Percentiles rank a stretch among this genome's conserved stretches.
These are phyloP conservation scores for Botrytis byssoidea DNA, from an alignment of 2,329 filamentous ascomycete genomes.

Conservation along the genomic window DNA sequence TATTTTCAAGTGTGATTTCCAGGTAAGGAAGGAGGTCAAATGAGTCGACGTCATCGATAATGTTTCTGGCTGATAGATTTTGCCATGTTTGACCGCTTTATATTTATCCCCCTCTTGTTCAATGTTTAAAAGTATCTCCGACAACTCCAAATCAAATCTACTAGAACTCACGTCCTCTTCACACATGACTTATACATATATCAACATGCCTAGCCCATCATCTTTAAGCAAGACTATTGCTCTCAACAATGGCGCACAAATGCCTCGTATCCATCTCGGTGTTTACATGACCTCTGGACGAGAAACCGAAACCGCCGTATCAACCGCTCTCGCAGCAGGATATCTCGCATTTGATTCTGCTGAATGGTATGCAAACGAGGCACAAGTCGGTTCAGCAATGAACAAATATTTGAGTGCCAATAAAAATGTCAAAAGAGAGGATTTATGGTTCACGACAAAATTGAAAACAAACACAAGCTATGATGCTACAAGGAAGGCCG, in stretches of 20 bases:
- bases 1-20: not conserved
- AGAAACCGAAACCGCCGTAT: conserved; percentile 58
- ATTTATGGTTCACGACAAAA: conserved; percentile 81
- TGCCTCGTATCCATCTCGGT: conserved; percentile 71
- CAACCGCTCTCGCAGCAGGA: conserved; percentile 45
- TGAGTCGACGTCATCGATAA: conserved; percentile 12
- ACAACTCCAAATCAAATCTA: not conserved
- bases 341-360: conserved; percentile 53
- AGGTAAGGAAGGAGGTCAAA: not conserved
- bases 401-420: conserved; percentile 53
- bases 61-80: not conserved
- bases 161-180: not conserved
- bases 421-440: conserved; percentile 57
- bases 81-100: conserved; percentile 7
- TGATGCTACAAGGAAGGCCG: conserved; percentile 63
- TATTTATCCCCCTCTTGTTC: not conserved
- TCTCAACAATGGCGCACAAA: conserved; percentile 44
- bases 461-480: conserved; percentile 64
- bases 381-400: conserved; percentile 66
- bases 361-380: conserved; percentile 66
- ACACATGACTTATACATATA: not conserved
- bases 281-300: conserved; percentile 67
- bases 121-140: too few species aligned
- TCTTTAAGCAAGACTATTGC: conserved; percentile 12
- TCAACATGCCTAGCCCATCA: conserved; percentile 1